Percentiles rank a stretch among this genome's conserved stretches.
Conservation (phyloP, 2,329 filamentous ascomycete species). For the Exophiala oligosperma region DNA sequence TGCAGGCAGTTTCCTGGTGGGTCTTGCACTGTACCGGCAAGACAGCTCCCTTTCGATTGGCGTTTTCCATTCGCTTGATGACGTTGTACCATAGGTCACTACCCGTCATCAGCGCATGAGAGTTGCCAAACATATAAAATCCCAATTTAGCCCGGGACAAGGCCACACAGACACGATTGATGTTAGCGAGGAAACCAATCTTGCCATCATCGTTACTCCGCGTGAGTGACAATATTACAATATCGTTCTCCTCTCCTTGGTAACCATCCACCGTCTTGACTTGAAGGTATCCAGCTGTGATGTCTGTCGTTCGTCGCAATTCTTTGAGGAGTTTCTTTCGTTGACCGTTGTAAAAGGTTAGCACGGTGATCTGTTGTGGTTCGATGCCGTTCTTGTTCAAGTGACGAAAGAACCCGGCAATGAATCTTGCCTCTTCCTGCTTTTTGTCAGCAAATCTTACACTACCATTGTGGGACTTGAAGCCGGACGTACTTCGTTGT, state of each 20-base stretch:
- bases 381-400: constrained; percentile 67
- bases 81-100: constrained; percentile 56
- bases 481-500: neutral
- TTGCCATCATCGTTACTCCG: constrained; percentile 60
- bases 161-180: constrained; percentile 63
- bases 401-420: constrained; percentile 70
- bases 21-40: constrained; percentile 65
- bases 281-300: constrained; percentile 50
- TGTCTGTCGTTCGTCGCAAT: constrained; percentile 43
- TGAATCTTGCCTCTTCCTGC: constrained; percentile 70
- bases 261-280: constrained; percentile 85
- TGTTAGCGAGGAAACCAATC: constrained; percentile 73
- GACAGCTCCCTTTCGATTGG: constrained; percentile 46
- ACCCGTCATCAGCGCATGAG: constrained; percentile 49
- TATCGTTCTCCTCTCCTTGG: constrained; percentile 86
- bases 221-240: constrained; percentile 78
- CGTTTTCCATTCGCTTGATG: constrained; percentile 41
- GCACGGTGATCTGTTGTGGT: constrained; percentile 66
- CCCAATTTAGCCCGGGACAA: constrained; percentile 72
- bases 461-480: neutral
- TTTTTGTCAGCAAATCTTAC: constrained; percentile 51
- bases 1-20: constrained; percentile 55
- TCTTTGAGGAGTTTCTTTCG: constrained; percentile 61
- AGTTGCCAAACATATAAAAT: constrained; percentile 83
- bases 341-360: constrained; percentile 90